Evolutionary conservation across 306 rosid genomes (phyloP).

Genomic region (Gynostemma pentaphyllum): DNA sequence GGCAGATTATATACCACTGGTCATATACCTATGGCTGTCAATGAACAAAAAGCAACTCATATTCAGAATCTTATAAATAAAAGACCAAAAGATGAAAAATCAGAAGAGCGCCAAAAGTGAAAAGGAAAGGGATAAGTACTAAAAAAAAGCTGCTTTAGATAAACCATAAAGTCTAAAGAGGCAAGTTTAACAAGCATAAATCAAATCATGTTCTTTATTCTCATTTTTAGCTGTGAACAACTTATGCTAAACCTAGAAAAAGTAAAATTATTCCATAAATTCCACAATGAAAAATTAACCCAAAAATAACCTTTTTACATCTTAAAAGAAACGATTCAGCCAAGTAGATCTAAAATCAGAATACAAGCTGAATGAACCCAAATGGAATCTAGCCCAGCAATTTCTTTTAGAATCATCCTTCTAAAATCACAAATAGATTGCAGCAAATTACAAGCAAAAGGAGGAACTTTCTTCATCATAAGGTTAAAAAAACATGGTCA

Average conservation of each 20-base stretch:
- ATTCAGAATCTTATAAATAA: slow-evolving; percentile 5
- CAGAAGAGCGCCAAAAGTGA: slow-evolving; percentile 2
- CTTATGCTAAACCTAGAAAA: neutral
- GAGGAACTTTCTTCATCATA: neutral
- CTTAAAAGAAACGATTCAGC: neutral
- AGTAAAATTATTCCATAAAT: neutral
- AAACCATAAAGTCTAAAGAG: slow-evolving; percentile 12
- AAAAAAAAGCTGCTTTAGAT: slow-evolving; percentile 12
- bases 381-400: neutral
- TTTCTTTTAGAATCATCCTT: neutral
- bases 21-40: slow-evolving; percentile 4
- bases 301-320: neutral
- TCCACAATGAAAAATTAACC: neutral
- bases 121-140: slow-evolving; percentile 1
- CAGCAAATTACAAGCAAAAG: neutral
- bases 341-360: neutral
- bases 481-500: neutral
- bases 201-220: neutral
- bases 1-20: neutral
- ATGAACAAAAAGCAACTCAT: slow-evolving; percentile 7
- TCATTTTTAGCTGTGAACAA: neutral
- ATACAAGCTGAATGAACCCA: neutral
- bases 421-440: neutral
- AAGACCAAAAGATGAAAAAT: neutral
- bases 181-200: slow-evolving; percentile 6